These are phyloP conservation scores for Xylaria sp. DNA, from an alignment of 2,329 filamentous ascomycete genomes.

Conservation along the genomic window DNA sequence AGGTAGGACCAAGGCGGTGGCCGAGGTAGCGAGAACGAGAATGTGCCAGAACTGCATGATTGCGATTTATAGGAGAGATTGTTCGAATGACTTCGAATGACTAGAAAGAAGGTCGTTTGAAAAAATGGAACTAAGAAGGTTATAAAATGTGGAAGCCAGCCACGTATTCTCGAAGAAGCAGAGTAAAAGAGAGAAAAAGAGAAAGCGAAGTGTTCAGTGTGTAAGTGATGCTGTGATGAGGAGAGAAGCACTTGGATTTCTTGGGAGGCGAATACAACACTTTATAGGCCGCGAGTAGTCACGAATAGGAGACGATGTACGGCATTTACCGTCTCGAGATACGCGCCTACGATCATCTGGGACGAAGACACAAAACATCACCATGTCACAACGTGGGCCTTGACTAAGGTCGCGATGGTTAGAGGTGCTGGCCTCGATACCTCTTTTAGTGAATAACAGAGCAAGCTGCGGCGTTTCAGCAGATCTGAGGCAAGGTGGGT, in stretches of 20 bases:
- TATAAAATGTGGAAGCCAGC: conserved; percentile 42
- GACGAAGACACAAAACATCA: conserved; percentile 26
- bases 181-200: conserved; percentile 36
- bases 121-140: conserved; percentile 30
- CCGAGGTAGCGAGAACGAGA: conserved; percentile 43
- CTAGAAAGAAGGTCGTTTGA: conserved; percentile 18
- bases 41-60: conserved; percentile 45
- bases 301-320: not conserved
- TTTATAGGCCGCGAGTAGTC: conserved; percentile 38
- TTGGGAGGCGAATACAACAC: conserved; percentile 15
- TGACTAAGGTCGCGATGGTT: conserved; percentile 12
- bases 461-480: conserved; percentile 30
- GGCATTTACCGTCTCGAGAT: not conserved
- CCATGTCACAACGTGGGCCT: conserved; percentile 25
- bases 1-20: conserved; percentile 42
- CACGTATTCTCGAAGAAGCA: conserved; percentile 40
- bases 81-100: conserved; percentile 13
- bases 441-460: conserved; percentile 8
- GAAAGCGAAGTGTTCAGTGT: conserved; percentile 28
- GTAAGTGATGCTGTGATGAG: conserved; percentile 38
- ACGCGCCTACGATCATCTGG: conserved; percentile 20
- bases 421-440: conserved; percentile 11
- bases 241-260: conserved; percentile 28
- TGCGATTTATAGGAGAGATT: conserved; percentile 28
- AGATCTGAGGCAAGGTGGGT: conserved; percentile 32